A percentile compares a stretch with the other conserved stretches of the same genome.
Evolutionary conservation across 257 asterid genomes (phyloP).

Genomic region (Primulina huaijiensis): DNA sequence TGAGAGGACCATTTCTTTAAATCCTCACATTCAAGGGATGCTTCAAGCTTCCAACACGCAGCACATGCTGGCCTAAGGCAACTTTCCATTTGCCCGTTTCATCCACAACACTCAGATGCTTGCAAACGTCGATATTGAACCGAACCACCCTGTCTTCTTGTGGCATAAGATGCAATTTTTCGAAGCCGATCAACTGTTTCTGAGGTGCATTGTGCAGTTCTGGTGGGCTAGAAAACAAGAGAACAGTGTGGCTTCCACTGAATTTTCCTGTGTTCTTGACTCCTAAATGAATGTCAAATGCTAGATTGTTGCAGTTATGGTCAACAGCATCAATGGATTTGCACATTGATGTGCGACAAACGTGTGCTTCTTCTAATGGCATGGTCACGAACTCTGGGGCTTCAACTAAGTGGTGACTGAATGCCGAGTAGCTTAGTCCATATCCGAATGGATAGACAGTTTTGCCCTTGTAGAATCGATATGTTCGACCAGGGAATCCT

Average conservation of each 20-base stretch:
- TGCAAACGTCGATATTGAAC: conserved; percentile 58
- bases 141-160: conserved; percentile 40
- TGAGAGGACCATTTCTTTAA: conserved; percentile 23
- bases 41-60: conserved; percentile 56
- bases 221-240: conserved; percentile 53
- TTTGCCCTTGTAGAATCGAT: conserved; percentile 74
- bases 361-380: conserved; percentile 42
- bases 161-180: conserved; percentile 44
- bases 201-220: conserved; percentile 51
- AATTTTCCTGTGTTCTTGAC: conserved; percentile 51
- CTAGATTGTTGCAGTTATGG: conserved; percentile 31
- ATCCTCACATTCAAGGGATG: conserved; percentile 42
- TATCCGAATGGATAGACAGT: conserved; percentile 63
- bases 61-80: conserved; percentile 55
- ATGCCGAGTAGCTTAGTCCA: conserved; percentile 59
- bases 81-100: conserved; percentile 51
- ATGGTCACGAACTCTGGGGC: conserved; percentile 35
- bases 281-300: conserved; percentile 31
- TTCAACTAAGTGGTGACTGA: conserved; percentile 33
- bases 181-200: conserved; percentile 50
- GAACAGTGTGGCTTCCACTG: conserved; percentile 50
- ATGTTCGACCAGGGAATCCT: conserved; percentile 72
- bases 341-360: conserved; percentile 40
- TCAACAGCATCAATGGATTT: conserved; percentile 39
- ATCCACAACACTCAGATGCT: conserved; percentile 65